Evolutionary conservation across 1,284 basidiomycete species (phyloP).

Genomic region (Puccinia triticina): DNA sequence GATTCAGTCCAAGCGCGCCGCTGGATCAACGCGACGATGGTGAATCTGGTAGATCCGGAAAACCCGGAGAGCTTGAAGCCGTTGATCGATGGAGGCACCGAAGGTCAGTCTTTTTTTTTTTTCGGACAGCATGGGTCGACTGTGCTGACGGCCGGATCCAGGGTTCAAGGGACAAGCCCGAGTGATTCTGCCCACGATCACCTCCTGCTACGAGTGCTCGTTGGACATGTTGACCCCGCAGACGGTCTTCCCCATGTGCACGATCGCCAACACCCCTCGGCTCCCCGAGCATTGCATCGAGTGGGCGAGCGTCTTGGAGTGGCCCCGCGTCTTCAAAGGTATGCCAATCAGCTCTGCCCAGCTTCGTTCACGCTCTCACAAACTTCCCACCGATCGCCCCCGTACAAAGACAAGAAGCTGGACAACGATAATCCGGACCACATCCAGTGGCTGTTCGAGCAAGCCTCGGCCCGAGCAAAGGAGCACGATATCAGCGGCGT

Average conservation of each 20-base stretch:
- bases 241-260: slow-evolving; percentile 96
- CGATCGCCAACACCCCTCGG: slow-evolving; percentile 97
- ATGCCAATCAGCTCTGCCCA: slow-evolving; percentile 5
- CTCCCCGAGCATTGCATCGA: slow-evolving; percentile 99
- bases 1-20: slow-evolving; percentile 94
- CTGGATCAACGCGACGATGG: slow-evolving; percentile 98
- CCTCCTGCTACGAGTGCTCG: slow-evolving; percentile 97
- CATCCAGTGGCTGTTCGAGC: slow-evolving; percentile 87
- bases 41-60: slow-evolving; percentile 87
- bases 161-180: slow-evolving; percentile 98
- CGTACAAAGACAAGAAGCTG: slow-evolving; percentile 78
- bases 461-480: slow-evolving; percentile 77
- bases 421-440: slow-evolving; percentile 97
- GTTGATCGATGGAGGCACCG: slow-evolving; percentile 98
- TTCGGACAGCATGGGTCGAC: not conserved
- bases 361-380: not conserved
- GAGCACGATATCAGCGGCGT: slow-evolving; percentile 97
- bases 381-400: not conserved
- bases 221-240: slow-evolving; percentile 98
- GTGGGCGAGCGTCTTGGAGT: slow-evolving; percentile 99
- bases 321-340: slow-evolving; percentile 90
- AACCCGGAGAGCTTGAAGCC: slow-evolving; percentile 92
- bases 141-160: slow-evolving; percentile 58
- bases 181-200: slow-evolving; percentile 91
- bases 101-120: slow-evolving; percentile 68